Conservation (phyloP, 202 grass and related monocot genomes). For the Hordeum pubiflorum region DNA sequence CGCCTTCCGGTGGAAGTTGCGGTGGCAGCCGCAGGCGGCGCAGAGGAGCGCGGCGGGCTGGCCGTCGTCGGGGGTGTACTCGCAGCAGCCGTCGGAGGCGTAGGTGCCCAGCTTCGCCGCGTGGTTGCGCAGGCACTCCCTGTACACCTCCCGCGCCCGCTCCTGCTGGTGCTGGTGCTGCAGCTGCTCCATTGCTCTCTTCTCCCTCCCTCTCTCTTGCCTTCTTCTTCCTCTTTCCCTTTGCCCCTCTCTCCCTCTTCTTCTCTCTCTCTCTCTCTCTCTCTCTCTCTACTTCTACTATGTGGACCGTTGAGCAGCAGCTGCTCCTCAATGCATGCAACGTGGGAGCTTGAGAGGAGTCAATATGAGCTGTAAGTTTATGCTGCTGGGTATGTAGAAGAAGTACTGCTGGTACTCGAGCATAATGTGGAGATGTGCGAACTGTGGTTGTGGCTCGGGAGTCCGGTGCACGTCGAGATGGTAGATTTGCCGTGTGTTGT, state of each 20-base stretch:
- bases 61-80: constrained; percentile 71
- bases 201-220: neutral
- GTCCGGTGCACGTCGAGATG: constrained; percentile 37
- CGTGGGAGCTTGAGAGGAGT: constrained; percentile 15
- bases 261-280: neutral
- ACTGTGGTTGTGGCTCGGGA: constrained; percentile 28
- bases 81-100: constrained; percentile 80
- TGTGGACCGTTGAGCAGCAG: constrained; percentile 20
- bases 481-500: neutral
- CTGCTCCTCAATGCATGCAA: constrained; percentile 24
- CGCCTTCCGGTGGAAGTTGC: constrained; percentile 84
- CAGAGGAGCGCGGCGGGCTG: constrained; percentile 43
- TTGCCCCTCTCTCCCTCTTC: neutral
- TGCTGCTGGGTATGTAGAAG: neutral
- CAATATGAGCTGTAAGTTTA: constrained; percentile 35
- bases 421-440: neutral
- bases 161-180: constrained; percentile 33
- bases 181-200: constrained; percentile 33
- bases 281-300: neutral
- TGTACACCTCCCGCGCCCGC: constrained; percentile 62
- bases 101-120: constrained; percentile 87
- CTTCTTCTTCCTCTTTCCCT: neutral
- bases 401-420: neutral
- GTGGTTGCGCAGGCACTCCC: constrained; percentile 92
- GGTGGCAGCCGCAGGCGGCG: constrained; percentile 85